Percentiles rank a stretch among this genome's conserved stretches.
These are phyloP conservation scores for Filosporella fistucella DNA, from an alignment of 495 filamentous ascomycete genomes.

Conservation along the genomic window DNA sequence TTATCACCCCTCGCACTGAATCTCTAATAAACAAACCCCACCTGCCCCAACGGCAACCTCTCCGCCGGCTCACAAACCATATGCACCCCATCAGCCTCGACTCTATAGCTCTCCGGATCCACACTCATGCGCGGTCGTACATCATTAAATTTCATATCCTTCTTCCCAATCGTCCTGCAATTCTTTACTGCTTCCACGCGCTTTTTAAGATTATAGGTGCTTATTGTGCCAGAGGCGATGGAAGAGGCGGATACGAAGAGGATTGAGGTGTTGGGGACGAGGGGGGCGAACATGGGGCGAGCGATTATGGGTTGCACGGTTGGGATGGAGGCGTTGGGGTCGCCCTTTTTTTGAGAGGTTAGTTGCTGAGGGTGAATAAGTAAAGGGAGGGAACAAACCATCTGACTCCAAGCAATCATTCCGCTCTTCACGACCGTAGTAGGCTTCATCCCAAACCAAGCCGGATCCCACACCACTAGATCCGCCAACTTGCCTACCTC, in stretches of 20 bases:
- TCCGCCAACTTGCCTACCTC: constrained; percentile 92
- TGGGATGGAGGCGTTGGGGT: constrained; percentile 90
- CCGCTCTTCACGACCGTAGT: constrained; percentile 82
- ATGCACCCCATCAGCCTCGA: constrained; percentile 79
- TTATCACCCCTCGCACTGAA: too few relatives aligned
- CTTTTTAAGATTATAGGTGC: constrained; percentile 70
- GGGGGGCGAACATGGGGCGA: constrained; percentile 80
- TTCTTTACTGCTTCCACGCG: constrained; percentile 75
- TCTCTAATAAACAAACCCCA: constrained; percentile 74
- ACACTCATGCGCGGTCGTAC: constrained; percentile 87
- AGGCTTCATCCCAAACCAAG: constrained; percentile 87
- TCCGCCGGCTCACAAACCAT: constrained; percentile 73
- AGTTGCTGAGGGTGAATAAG: background rate
- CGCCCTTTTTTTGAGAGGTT: constrained; percentile 55
- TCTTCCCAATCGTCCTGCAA: constrained; percentile 78
- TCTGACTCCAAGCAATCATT: constrained; percentile 79
- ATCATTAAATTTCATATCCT: constrained; percentile 93
- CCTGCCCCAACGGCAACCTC: constrained; percentile 75
- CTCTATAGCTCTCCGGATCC: constrained; percentile 85
- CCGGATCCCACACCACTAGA: constrained; percentile 82
- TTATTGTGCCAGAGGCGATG: constrained; percentile 59
- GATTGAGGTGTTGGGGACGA: constrained; percentile 68
- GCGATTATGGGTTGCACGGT: constrained; percentile 84
- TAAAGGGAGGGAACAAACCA: constrained; percentile 49
- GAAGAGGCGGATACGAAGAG: constrained; percentile 79